Conservation (phyloP, 345 rosid species). For the Ceriops zippeliana region DNA sequence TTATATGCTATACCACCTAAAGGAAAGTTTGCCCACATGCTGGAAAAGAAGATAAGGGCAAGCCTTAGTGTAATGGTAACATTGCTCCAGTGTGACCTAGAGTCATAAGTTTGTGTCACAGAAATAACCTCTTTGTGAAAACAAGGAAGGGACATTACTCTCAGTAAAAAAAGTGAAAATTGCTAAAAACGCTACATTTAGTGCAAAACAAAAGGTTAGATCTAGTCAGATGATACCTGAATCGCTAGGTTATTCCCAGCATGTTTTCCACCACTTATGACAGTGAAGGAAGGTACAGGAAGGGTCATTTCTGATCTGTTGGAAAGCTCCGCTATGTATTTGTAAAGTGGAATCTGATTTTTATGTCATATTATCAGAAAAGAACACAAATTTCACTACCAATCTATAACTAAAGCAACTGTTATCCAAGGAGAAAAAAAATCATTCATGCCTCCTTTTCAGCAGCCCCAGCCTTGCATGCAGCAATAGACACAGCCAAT, state of each 20-base stretch:
- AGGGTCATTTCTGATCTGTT: constrained; percentile 59
- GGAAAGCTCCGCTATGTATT: constrained; percentile 81
- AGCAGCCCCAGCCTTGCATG: constrained; percentile 99
- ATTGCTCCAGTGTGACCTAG: too few species aligned
- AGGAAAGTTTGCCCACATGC: too few species aligned
- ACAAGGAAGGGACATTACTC: too few species aligned
- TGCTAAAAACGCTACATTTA: neutral
- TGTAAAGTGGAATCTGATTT: constrained; percentile 82
- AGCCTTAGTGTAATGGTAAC: too few species aligned
- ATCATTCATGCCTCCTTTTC: constrained; percentile 65
- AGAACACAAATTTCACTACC: constrained; percentile 4
- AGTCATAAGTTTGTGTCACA: too few species aligned
- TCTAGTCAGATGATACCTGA: constrained; percentile 49
- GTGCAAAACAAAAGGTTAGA: neutral
- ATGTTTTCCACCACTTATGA: constrained; percentile 89
- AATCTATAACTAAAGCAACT: constrained; percentile 1
- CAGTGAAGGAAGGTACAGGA: constrained; percentile 95
- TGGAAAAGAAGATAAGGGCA: too few species aligned
- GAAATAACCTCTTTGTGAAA: too few species aligned
- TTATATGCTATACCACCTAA: too few species aligned
- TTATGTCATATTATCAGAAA: constrained; percentile 20
- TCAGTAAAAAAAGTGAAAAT: neutral
- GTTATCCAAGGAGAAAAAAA: constrained; percentile 8
- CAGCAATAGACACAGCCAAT: constrained; percentile 94
- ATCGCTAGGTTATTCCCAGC: constrained; percentile 75